These are phyloP conservation scores for Camellia lanceoleosa DNA, from an alignment of 148 eudicot species.

Conservation along the genomic window DNA sequence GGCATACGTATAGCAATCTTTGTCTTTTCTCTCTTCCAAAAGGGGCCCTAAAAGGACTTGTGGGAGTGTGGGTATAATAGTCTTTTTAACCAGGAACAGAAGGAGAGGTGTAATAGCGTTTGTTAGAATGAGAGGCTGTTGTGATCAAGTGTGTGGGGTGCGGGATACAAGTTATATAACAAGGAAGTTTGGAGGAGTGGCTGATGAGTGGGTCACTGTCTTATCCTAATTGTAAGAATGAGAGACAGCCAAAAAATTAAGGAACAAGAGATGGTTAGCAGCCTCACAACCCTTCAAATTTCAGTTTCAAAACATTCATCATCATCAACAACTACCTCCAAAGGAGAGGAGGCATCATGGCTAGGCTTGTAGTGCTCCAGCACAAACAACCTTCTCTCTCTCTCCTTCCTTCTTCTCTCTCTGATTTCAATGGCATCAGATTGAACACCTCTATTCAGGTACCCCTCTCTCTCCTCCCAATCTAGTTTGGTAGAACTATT, in stretches of 20 bases:
- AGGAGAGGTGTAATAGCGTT: background rate
- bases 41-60: too few relatives aligned
- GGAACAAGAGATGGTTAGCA: conserved; percentile 18
- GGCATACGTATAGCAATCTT: too few relatives aligned
- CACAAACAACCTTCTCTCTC: conserved; percentile 55
- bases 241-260: conserved; percentile 20
- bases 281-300: conserved; percentile 12
- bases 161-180: background rate
- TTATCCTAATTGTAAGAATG: conserved; percentile 64
- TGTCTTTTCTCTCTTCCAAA: too few relatives aligned
- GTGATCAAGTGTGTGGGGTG: conserved; percentile 19
- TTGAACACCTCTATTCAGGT: conserved; percentile 74
- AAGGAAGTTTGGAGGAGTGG: background rate
- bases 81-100: too few relatives aligned
- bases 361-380: conserved; percentile 57
- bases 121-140: background rate
- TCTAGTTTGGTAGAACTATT: background rate
- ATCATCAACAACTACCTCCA: conserved; percentile 12
- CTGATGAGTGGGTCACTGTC: conserved; percentile 35
- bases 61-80: too few relatives aligned
- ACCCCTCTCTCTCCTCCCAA: background rate
- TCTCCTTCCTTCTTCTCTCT: conserved; percentile 66
- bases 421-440: conserved; percentile 73
- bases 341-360: conserved; percentile 35
- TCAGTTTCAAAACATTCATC: background rate